Percentiles rank a stretch among this genome's conserved stretches.
Evolutionary conservation across 352 stramenopile species (phyloP).

Genomic region (Globisporangium carolinianum): DNA sequence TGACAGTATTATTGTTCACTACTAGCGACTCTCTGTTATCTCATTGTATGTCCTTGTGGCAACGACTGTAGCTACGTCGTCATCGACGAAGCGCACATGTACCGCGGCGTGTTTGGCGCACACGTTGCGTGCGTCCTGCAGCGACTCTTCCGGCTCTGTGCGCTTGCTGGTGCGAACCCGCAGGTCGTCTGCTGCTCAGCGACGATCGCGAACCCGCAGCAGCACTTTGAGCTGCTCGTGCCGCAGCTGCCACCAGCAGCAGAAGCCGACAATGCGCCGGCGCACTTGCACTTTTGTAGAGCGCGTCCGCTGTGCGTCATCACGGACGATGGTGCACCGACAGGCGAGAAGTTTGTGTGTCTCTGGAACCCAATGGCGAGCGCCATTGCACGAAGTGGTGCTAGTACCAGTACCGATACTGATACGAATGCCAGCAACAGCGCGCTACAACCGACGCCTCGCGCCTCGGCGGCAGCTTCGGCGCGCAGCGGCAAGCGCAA

Average conservation of each 20-base stretch:
- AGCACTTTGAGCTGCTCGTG: conserved; percentile 90
- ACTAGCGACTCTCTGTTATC: too few species aligned
- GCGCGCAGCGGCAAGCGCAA: background rate
- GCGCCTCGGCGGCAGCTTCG: too few species aligned
- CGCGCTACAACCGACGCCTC: too few species aligned
- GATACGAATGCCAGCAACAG: background rate
- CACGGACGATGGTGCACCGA: conserved; percentile 88
- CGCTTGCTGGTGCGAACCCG: conserved; percentile 68
- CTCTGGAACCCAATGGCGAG: conserved; percentile 90
- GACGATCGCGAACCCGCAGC: conserved; percentile 91
- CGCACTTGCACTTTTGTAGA: conserved; percentile 57
- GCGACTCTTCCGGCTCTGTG: conserved; percentile 84
- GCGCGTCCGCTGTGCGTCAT: conserved; percentile 59
- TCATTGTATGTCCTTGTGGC: too few species aligned
- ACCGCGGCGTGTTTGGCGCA: conserved; percentile 85
- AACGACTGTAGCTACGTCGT: conserved; percentile 44
- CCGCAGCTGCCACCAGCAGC: conserved; percentile 39
- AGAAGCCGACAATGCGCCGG: conserved; percentile 13
- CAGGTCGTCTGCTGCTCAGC: conserved; percentile 95
- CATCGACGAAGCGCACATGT: conserved; percentile 92
- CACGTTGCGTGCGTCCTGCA: conserved; percentile 87
- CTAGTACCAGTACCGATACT: conserved; percentile 8
- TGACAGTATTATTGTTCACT: too few species aligned
- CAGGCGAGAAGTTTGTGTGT: conserved; percentile 90
- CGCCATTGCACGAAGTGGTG: too few species aligned